Percentiles rank a stretch among this genome's conserved stretches.
phyloP scores from a whole-genome alignment of 345 rosid species.

The Arabidopsis suecica region DNA sequence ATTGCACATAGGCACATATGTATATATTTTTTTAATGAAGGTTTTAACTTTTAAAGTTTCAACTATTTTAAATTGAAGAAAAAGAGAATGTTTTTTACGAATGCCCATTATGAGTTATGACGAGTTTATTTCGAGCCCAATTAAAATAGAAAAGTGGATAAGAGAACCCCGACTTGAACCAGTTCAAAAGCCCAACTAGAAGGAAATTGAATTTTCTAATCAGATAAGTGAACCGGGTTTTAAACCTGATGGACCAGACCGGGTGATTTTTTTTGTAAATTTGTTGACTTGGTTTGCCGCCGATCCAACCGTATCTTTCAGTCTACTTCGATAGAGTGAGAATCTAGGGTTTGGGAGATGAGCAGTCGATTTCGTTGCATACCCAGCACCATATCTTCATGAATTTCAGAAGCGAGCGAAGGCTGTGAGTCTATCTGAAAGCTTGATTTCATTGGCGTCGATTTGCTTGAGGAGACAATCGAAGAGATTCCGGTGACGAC shows the following conservation, averaged over 20 bases:
- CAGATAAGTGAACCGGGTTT: neutral
- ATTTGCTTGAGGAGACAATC: neutral
- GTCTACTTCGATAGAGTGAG: neutral
- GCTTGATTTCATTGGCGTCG: neutral
- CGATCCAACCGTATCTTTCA: neutral
- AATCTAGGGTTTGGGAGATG: slow-evolving; percentile 8
- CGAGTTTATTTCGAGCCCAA: neutral
- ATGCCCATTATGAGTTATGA: neutral
- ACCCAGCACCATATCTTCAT: neutral
- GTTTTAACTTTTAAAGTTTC: too few relatives aligned
- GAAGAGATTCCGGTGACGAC: neutral
- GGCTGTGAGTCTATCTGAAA: neutral
- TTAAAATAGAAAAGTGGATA: too few relatives aligned
- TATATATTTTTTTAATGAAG: too few relatives aligned
- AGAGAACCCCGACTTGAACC: neutral
- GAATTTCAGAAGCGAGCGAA: neutral
- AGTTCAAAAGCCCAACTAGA: neutral
- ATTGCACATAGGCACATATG: too few relatives aligned
- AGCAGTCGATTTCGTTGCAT: neutral
- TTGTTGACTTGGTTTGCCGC: slow-evolving; percentile 12
- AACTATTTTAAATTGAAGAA: neutral
- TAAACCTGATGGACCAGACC: neutral
- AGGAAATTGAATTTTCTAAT: neutral
- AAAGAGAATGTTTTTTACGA: neutral
- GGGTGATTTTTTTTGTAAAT: neutral